phyloP scores from a whole-genome alignment of 2,329 filamentous ascomycete species.

The Fusarium papillatum region DNA sequence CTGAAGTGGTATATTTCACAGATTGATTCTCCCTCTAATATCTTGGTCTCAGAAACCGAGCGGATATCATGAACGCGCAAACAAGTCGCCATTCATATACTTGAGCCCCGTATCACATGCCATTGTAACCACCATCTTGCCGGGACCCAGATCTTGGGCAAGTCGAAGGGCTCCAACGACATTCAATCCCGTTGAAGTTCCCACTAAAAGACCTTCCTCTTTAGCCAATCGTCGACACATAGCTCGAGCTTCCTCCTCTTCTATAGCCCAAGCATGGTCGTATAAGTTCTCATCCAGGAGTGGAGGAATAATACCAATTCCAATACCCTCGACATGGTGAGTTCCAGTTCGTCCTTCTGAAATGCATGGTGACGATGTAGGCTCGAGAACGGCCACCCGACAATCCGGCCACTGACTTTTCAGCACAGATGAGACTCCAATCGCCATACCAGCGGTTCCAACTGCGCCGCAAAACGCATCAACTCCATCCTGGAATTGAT shows the following conservation, averaged over 20 bases:
- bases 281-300: neutral
- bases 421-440: neutral
- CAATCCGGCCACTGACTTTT: neutral
- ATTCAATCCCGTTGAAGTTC: neutral
- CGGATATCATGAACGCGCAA: neutral
- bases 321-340: neutral
- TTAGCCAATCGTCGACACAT: neutral
- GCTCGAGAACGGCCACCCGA: neutral
- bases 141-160: neutral
- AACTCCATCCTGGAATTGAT: neutral
- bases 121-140: neutral
- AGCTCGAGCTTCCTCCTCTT: neutral
- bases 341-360: neutral
- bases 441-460: neutral
- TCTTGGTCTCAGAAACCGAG: neutral
- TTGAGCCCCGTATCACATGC: neutral
- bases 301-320: neutral
- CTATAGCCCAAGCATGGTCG: neutral
- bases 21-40: neutral
- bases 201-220: neutral
- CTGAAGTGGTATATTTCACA: neutral
- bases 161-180: neutral
- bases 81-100: neutral
- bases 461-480: neutral
- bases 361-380: neutral